Conservation (phyloP, 192 early-diverging fungal genomes). For the Dissophora ornata region DNA sequence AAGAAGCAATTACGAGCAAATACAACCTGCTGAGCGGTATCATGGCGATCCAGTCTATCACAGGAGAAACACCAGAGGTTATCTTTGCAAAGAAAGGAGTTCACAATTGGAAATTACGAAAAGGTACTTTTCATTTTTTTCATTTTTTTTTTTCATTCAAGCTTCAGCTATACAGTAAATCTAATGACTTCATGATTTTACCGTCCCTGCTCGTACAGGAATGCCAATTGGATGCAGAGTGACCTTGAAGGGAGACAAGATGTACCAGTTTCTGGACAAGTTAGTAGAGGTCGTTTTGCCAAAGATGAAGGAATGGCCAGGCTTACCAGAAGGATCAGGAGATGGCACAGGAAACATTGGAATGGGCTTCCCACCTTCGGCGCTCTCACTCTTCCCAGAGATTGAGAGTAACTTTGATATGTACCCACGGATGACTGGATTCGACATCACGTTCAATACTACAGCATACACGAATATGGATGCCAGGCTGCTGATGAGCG, state of each 20-base stretch:
- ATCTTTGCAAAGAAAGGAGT: conserved; percentile 84
- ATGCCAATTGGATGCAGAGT: conserved; percentile 93
- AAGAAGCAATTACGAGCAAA: conserved; percentile 90
- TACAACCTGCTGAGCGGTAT: conserved; percentile 88
- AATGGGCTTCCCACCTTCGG: conserved; percentile 84
- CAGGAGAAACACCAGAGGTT: conserved; percentile 82
- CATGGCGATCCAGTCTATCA: conserved; percentile 91
- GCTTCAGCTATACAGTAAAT: no score
- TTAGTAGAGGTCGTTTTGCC: conserved; percentile 94
- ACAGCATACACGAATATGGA: conserved; percentile 82
- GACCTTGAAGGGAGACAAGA: conserved; percentile 80
- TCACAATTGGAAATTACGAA: conserved; percentile 87
- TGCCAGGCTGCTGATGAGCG: conserved; percentile 85
- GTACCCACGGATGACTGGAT: conserved; percentile 90
- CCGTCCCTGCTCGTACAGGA: conserved; percentile 30
- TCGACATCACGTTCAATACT: conserved; percentile 87
- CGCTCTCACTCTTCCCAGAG: conserved; percentile 94
- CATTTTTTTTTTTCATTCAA: no score
- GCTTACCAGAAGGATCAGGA: conserved; percentile 76
- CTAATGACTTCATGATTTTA: neutral
- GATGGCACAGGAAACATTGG: conserved; percentile 87
- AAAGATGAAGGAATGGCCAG: conserved; percentile 91
- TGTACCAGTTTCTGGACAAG: conserved; percentile 97
- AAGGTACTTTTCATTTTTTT: conserved; percentile 66
- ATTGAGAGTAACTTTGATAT: conserved; percentile 96